Evolutionary conservation across 305 asterid species (phyloP).

Genomic region (Plantago coronopus): DNA sequence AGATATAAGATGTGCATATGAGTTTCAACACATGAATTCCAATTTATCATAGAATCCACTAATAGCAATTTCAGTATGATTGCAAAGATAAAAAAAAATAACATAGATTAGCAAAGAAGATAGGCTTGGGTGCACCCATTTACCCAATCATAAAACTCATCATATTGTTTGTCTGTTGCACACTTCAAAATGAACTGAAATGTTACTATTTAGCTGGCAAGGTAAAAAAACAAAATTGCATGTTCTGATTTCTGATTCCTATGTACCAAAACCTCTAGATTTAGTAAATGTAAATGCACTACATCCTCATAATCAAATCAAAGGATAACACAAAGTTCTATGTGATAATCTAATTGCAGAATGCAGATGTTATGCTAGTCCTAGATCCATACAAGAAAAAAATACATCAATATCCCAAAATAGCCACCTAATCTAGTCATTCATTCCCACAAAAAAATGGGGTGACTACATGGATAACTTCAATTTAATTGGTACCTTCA

Average conservation of each 20-base stretch:
- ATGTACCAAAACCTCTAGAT: background rate
- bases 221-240: background rate
- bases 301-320: background rate
- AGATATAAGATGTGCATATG: background rate
- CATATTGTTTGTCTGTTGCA: background rate
- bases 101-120: background rate
- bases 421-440: slow-evolving; percentile 2
- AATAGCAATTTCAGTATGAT: background rate
- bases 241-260: background rate
- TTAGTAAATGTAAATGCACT: background rate
- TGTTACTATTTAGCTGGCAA: background rate
- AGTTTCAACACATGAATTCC: too few relatives aligned
- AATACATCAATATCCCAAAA: too few relatives aligned
- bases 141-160: too few relatives aligned
- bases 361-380: background rate
- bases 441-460: background rate
- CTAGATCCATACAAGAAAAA: background rate
- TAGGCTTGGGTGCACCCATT: background rate
- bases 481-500: slow-evolving; percentile 52
- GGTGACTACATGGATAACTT: background rate
- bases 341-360: background rate
- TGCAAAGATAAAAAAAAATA: background rate
- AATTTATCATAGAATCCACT: background rate
- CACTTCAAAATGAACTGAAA: background rate
- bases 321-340: background rate